A percentile compares a stretch with the other conserved stretches of the same genome.
phyloP scores from a whole-genome alignment of 768 basidiomycete genomes.

The Russula brevipes region DNA sequence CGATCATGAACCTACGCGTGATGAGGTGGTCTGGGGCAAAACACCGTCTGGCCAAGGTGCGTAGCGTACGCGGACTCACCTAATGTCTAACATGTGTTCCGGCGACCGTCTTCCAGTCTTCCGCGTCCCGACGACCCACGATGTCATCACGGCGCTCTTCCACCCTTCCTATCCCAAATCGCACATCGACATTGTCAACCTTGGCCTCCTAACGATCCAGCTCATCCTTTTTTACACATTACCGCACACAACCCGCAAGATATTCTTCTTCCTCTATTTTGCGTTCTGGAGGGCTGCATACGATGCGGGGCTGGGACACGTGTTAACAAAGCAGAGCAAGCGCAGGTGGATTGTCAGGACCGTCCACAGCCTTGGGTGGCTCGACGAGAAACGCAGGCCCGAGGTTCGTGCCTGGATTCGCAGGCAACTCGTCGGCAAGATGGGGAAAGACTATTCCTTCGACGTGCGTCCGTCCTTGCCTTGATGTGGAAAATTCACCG shows the following conservation, averaged over 20 bases:
- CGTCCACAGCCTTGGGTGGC: constrained; percentile 77
- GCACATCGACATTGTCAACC: constrained; percentile 80
- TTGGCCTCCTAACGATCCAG: constrained; percentile 75
- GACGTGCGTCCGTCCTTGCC: constrained; percentile 50
- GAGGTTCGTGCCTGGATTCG: constrained; percentile 75
- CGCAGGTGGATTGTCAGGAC: constrained; percentile 87
- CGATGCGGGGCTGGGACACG: constrained; percentile 89
- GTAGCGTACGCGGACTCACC: constrained; percentile 19
- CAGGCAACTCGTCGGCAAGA: constrained; percentile 81
- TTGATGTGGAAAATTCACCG: constrained; percentile 6
- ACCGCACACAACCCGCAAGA: constrained; percentile 47
- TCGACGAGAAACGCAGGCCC: constrained; percentile 68
- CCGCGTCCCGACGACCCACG: constrained; percentile 86
- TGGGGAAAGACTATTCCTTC: constrained; percentile 92
- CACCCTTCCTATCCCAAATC: constrained; percentile 80
- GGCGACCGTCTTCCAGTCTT: constrained; percentile 56
- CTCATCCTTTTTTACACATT: constrained; percentile 64
- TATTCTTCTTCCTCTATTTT: constrained; percentile 87
- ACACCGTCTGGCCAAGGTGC: constrained; percentile 75
- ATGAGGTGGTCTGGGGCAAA: constrained; percentile 78
- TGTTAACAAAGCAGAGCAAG: constrained; percentile 93
- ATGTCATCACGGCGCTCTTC: constrained; percentile 81
- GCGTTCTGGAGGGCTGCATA: constrained; percentile 91
- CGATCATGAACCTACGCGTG: constrained; percentile 7
- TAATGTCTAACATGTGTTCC: constrained; percentile 14